Conservation (phyloP, 441 rosid genomes). For the Euphorbia corollata region DNA sequence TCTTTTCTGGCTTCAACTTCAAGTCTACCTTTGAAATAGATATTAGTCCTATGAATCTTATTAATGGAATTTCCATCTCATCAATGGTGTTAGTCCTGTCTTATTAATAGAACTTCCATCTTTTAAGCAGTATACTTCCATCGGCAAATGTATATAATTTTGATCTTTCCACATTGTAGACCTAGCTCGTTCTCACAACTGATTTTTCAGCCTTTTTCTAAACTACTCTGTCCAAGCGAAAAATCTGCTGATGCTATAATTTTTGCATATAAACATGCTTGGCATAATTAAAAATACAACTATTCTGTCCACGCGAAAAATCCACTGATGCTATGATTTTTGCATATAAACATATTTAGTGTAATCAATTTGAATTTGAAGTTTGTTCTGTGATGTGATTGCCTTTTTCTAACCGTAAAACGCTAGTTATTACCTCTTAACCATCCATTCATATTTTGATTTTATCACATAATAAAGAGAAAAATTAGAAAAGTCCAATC, state of each 20-base stretch:
- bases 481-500: not conserved
- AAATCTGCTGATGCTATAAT: not conserved
- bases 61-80: no score
- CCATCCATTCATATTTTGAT: not conserved
- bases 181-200: not conserved
- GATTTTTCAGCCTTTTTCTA: not conserved
- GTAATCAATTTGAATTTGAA: no score
- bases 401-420: no score
- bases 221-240: constrained; percentile 4
- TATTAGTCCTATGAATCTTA: no score
- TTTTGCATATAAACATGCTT: no score
- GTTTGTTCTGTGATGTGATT: no score
- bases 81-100: no score
- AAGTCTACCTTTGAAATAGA: constrained; percentile 2
- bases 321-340: not conserved
- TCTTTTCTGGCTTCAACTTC: not conserved
- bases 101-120: not conserved
- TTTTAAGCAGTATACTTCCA: constrained; percentile 9
- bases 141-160: not conserved
- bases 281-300: no score
- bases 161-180: not conserved
- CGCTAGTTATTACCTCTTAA: not conserved
- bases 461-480: no score
- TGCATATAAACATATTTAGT: no score
- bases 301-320: constrained; percentile 5